Conservation (phyloP, 2,329 filamentous ascomycete species). For the Celoporthe dispersa region DNA sequence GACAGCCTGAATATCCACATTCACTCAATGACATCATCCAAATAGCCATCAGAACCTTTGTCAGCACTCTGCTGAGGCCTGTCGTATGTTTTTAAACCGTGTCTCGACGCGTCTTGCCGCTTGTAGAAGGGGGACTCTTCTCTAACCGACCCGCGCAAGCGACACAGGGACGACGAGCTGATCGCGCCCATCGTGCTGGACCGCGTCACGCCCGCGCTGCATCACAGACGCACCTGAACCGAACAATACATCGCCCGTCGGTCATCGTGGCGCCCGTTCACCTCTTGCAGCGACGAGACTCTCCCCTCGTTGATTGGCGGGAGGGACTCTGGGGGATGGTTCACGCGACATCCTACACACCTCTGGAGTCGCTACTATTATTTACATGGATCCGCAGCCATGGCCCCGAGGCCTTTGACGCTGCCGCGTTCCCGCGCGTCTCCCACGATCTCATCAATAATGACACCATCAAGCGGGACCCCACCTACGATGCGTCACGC, state of each 20-base stretch:
- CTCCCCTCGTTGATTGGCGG: constrained; percentile 40
- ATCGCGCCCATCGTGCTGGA: not conserved
- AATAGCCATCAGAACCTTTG: constrained; percentile 26
- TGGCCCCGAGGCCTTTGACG: constrained; percentile 38
- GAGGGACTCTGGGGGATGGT: constrained; percentile 43
- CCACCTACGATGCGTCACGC: constrained; percentile 72
- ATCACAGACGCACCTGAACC: not conserved
- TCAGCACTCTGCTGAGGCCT: constrained; percentile 4
- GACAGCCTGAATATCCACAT: constrained; percentile 28
- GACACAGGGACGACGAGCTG: not conserved
- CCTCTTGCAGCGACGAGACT: constrained; percentile 40
- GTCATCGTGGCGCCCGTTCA: constrained; percentile 43
- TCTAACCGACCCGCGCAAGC: not conserved
- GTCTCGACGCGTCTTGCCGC: constrained; percentile 9
- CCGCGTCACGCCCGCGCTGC: not conserved
- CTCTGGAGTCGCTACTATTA: constrained; percentile 42
- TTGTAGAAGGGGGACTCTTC: not conserved
- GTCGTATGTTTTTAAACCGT: constrained; percentile 24
- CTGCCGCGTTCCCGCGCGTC: constrained; percentile 41
- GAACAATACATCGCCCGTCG: constrained; percentile 16
- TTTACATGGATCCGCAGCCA: constrained; percentile 39
- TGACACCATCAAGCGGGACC: constrained; percentile 70
- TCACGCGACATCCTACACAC: constrained; percentile 39
- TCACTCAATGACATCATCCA: constrained; percentile 27
- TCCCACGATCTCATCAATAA: constrained; percentile 72